Evolutionary conservation across 1,139 yeast genomes (phyloP).

Genomic region (Ogataea hybrid): DNA sequence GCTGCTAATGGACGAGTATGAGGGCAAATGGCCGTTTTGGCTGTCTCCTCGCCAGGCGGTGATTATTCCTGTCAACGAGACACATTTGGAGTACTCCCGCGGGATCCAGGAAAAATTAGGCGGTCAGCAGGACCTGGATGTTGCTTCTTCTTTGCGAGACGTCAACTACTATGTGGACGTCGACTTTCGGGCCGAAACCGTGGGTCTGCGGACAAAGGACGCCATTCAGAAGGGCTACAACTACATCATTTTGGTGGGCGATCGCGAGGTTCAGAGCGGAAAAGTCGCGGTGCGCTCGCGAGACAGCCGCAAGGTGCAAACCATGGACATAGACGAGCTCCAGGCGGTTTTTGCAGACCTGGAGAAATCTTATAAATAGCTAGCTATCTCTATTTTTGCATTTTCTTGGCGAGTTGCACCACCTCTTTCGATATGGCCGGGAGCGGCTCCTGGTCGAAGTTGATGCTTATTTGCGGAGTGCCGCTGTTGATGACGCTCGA

Average conservation of each 20-base stretch:
- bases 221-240: constrained; percentile 77
- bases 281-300: constrained; percentile 69
- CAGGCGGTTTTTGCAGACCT: constrained; percentile 46
- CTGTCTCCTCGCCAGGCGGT: constrained; percentile 91
- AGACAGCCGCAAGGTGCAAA: constrained; percentile 48
- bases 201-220: constrained; percentile 77
- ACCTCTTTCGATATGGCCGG: constrained; percentile 23
- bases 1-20: constrained; percentile 82
- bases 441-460: constrained; percentile 24
- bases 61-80: constrained; percentile 70
- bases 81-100: constrained; percentile 55
- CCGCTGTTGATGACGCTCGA: constrained; percentile 23
- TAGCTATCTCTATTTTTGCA: constrained; percentile 2
- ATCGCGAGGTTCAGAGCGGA: constrained; percentile 65
- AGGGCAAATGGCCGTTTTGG: constrained; percentile 99
- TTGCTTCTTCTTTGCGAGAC: constrained; percentile 53
- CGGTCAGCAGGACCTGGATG: constrained; percentile 41
- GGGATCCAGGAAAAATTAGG: constrained; percentile 46
- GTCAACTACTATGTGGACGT: constrained; percentile 72
- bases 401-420: constrained; percentile 19
- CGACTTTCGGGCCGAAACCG: constrained; percentile 71
- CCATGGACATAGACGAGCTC: constrained; percentile 46
- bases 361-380: constrained; percentile 39
- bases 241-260: constrained; percentile 82
- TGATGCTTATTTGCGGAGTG: constrained; percentile 25